Base-by-base conservation (phyloP, 2,329 filamentous ascomycete genomes). In the Beauveria varroae region DNA sequence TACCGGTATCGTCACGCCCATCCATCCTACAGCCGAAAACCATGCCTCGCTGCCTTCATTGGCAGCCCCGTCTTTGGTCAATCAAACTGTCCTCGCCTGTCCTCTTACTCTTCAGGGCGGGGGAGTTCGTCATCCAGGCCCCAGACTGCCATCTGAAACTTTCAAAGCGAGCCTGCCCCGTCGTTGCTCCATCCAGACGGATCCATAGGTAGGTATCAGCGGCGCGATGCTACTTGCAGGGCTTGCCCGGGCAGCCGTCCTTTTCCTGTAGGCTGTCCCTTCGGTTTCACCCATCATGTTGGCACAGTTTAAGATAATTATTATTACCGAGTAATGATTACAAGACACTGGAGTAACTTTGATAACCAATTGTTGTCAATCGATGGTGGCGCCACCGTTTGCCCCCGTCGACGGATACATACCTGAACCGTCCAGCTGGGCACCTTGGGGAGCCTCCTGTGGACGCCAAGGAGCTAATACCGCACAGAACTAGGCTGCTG, bases 81-180 rank as follows among this genome's bases (percentile, higher is more conserved):
- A 37, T 10, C 34, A 37, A 37, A 12, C 34, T 37, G 12, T 16
- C 44, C 20, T 46, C 10, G 16, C 28, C n/a, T 34, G 14, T 37
- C 18, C 28, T 20, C 34, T 24, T 22, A 12, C 44, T 20, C 10
- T 20, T 28, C 28, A 18, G 49, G 28, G 47, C 26, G 16, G 51
- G 51, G 51, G 51, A 6, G 22, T 40, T 26, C 28, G 43, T 47
- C 55, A 57, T 49, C 7, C 54, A 24, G 26, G 53, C 53, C 53
- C 53, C 53, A 56, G 53, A n/a, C 53, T 44, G 53, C 41, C 41
- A 34, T 56, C 26, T 26, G 43, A 47, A 53, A 53, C 51, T 53
- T 40, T 9, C 9, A 53, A 24, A 22, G 41, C 26, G 41, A 56
- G 54, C 14, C 43, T 12, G 6, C n/a, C 28, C 44, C 28, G 7